phyloP scores from a whole-genome alignment of 495 filamentous ascomycete genomes.

The Talaromyces adpressus region DNA sequence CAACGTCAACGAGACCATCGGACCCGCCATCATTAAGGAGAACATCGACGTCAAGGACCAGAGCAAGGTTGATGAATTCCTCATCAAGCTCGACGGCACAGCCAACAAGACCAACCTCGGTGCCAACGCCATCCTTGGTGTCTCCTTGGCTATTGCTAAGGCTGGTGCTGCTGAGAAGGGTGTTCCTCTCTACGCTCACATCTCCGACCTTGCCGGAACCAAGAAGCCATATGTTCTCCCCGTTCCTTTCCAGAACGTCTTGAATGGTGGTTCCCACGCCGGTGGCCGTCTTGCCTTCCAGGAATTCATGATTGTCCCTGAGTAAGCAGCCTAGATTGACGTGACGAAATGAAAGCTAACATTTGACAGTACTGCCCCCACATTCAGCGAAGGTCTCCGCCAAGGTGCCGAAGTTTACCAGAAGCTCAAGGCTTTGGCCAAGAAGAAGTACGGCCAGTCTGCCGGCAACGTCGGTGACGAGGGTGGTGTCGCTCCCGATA shows the following conservation, averaged over 20 bases:
- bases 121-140: conserved; percentile 98
- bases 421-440: conserved; percentile 91
- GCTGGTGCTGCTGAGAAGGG: conserved; percentile 97
- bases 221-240: conserved; percentile 99
- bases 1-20: conserved; percentile 94
- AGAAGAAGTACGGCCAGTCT: conserved; percentile 99
- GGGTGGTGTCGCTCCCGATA: conserved; percentile 99
- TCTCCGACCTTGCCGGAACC: conserved; percentile 96
- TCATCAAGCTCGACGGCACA: conserved; percentile 93
- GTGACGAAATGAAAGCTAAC: background rate
- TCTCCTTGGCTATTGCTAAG: conserved; percentile 93
- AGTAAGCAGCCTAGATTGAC: conserved; percentile 34
- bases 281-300: conserved; percentile 99
- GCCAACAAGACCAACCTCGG: conserved; percentile 96
- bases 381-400: conserved; percentile 93
- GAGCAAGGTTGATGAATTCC: conserved; percentile 82
- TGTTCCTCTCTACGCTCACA: conserved; percentile 94
- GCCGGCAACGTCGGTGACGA: conserved; percentile 98
- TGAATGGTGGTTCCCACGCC: conserved; percentile 98
- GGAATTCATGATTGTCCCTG: conserved; percentile 99
- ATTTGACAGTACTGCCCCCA: conserved; percentile 52
- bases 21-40: conserved; percentile 84
- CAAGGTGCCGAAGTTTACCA: conserved; percentile 97
- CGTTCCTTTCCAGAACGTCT: conserved; percentile 99
- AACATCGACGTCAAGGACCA: conserved; percentile 97